Evolutionary conservation across 768 basidiomycete species (phyloP), one percentile per base, ranked within the genome.

Genomic region (Tricholoma bakamatsutake): DNA sequence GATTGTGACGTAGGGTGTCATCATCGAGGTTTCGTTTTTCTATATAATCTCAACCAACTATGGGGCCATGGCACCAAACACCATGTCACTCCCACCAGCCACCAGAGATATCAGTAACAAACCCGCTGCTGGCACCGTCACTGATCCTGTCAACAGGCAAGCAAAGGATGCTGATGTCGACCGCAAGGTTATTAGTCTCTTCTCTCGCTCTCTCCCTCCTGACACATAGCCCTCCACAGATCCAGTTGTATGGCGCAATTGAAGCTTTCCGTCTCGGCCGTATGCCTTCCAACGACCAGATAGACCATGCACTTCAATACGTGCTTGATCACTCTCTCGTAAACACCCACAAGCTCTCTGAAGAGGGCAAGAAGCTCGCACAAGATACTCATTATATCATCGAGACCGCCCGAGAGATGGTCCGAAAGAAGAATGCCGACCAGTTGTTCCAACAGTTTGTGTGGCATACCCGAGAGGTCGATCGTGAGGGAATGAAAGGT

Each of bases 401-500:
- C 63, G 80, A 83, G 60, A 93, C 91, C 4, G 76, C 81, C 0
- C 79, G 85, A 11, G 62, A 80, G 39, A 84, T 93, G 55, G 83
- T 95, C n/a, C 64, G 75, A 49, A 79, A 88, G 62, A 97, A 96
- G 81, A 97, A 97, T 61, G 72, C 76, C 21, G 94, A 96, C 62
- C 93, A 98, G 73, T 79, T 98, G 39, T 78, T 97, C 68, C 96
- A 98, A 71, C 87, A 90, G 63, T 95, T 96, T 61, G 70, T 95
- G 39, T 94, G 88, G 88, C 81, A 85, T 57, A 91, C 90, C 1
- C 74, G 80, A 33, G 80, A 80, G 35, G 72, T 85, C 17, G 76
- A 76, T 11, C 59, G 56, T 0, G 64, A 56, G 11, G 42, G 39
- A 5, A 50, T 58, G 13, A 53, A 54, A 33, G 53, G 34, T 5